Conservation (phyloP, 768 basidiomycete species). For the Xerocomus spinulosus region DNA sequence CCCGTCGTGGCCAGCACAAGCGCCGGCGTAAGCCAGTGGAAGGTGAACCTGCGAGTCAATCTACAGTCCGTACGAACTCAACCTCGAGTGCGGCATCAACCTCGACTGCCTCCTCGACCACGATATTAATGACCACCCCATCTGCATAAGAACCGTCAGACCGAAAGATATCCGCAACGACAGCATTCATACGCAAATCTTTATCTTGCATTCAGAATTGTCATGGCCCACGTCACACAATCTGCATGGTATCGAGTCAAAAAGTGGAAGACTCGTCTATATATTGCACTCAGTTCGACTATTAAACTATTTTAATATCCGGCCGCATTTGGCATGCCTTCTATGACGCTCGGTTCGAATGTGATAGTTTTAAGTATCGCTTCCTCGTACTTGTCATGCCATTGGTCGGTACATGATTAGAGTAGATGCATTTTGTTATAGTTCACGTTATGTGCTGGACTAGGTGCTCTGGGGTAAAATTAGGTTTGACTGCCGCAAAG, state of each 20-base stretch:
- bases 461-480: slow-evolving; percentile 1
- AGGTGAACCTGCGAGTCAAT: slow-evolving; percentile 20
- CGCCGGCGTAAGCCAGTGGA: slow-evolving; percentile 31
- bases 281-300: slow-evolving; percentile 18
- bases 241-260: slow-evolving; percentile 11
- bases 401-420: slow-evolving; percentile 11
- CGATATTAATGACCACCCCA: slow-evolving; percentile 19
- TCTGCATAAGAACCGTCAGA: slow-evolving; percentile 15
- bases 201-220: slow-evolving; percentile 11
- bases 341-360: slow-evolving; percentile 8
- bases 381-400: slow-evolving; percentile 16
- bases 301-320: slow-evolving; percentile 24
- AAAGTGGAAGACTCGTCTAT: slow-evolving; percentile 20
- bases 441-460: slow-evolving; percentile 20
- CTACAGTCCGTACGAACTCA: slow-evolving; percentile 19
- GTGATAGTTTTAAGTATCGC: slow-evolving; percentile 12
- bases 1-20: slow-evolving; percentile 45
- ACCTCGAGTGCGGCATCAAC: slow-evolving; percentile 15
- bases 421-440: slow-evolving; percentile 21
- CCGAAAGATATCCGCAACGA: slow-evolving; percentile 4
- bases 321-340: slow-evolving; percentile 8
- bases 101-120: slow-evolving; percentile 14
- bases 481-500: neutral
- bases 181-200: slow-evolving; percentile 1
- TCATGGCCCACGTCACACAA: slow-evolving; percentile 4